Conservation (phyloP, 2,329 filamentous ascomycete genomes). For the Pseudofabraea citricarpa region DNA sequence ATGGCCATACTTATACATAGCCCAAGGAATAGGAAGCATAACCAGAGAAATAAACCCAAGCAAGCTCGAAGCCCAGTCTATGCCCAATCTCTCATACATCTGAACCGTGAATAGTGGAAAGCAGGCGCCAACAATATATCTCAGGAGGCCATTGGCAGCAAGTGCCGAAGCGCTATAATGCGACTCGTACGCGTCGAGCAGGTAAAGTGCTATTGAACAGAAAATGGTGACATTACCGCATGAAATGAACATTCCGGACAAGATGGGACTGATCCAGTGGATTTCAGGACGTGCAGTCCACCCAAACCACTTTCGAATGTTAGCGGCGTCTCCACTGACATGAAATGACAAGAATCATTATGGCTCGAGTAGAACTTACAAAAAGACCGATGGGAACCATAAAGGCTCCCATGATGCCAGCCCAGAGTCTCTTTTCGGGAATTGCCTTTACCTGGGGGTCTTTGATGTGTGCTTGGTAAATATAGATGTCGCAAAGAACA, state of each 20-base stretch:
- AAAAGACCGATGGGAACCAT: conserved; percentile 46
- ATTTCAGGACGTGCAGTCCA: conserved; percentile 45
- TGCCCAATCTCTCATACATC: conserved; percentile 30
- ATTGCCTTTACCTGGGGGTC: conserved; percentile 14
- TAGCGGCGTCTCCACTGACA: background rate
- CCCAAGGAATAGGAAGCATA: conserved; percentile 47
- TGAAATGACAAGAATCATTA: background rate
- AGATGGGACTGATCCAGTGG: conserved; percentile 45
- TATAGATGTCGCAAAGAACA: conserved; percentile 32
- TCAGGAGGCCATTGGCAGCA: conserved; percentile 52
- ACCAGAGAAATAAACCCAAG: conserved; percentile 37
- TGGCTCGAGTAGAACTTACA: conserved; percentile 32
- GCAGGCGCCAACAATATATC: conserved; percentile 49
- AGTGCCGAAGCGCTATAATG: conserved; percentile 52
- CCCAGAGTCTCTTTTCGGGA: conserved; percentile 51
- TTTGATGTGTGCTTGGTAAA: conserved; percentile 30
- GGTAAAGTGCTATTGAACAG: conserved; percentile 40
- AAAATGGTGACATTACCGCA: conserved; percentile 59
- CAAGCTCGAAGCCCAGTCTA: conserved; percentile 33
- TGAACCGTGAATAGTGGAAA: conserved; percentile 52
- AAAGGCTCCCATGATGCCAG: conserved; percentile 51
- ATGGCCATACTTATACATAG: conserved; percentile 44
- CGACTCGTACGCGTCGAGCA: conserved; percentile 50
- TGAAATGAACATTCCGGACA: conserved; percentile 50
- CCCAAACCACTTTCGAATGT: conserved; percentile 41